Evolutionary conservation across 257 asterid genomes (phyloP).

Genomic region (Solanum commersonii): DNA sequence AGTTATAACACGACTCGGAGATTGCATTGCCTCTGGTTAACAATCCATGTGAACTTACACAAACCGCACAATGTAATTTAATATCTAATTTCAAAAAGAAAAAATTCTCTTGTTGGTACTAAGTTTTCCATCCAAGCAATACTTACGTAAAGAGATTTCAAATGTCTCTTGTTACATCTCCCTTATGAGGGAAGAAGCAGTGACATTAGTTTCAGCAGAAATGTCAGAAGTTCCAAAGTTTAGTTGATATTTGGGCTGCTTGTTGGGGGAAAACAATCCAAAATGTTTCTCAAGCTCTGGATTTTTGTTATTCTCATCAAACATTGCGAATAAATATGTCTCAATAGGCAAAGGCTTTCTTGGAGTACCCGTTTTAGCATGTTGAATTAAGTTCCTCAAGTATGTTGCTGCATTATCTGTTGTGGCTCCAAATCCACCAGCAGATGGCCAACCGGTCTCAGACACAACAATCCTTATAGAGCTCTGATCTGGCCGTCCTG

Average conservation of each 20-base stretch:
- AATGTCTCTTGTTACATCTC: neutral
- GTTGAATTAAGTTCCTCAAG: slow-evolving; percentile 12
- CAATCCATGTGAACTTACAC: too few relatives aligned
- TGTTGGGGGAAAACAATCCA: neutral
- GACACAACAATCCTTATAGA: slow-evolving; percentile 20
- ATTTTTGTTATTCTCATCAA: neutral
- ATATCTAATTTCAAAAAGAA: neutral
- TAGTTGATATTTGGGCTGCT: neutral
- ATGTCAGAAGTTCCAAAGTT: neutral
- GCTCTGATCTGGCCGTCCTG: neutral
- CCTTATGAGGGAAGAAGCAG: neutral
- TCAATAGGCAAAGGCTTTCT: slow-evolving; percentile 13
- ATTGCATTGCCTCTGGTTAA: too few relatives aligned
- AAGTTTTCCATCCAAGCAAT: neutral
- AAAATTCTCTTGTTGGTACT: neutral
- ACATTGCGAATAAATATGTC: neutral
- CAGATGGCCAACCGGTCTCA: slow-evolving; percentile 46
- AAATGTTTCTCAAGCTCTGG: neutral
- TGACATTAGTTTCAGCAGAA: neutral
- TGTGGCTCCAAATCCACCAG: slow-evolving; percentile 25
- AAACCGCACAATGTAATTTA: neutral
- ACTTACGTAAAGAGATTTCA: neutral
- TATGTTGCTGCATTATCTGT: slow-evolving; percentile 21
- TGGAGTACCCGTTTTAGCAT: slow-evolving; percentile 5
- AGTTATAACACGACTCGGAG: too few relatives aligned